Base-by-base conservation (phyloP, 2,329 filamentous ascomycete genomes). In the Magnaporthiopsis rhizophila region DNA sequence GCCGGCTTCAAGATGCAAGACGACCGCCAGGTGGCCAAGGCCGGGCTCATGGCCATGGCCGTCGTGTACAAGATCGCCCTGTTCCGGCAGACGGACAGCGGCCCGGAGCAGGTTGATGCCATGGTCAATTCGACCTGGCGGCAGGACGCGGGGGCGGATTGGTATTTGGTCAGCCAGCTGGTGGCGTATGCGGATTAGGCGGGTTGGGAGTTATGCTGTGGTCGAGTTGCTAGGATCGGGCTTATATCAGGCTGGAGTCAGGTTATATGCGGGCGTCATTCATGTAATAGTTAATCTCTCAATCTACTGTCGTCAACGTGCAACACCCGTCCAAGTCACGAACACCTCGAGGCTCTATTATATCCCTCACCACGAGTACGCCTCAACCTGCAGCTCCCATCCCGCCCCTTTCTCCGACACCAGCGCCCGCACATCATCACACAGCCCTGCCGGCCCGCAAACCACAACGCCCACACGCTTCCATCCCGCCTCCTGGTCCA, bases 381-480 rank as follows among this genome's bases (percentile, higher is more conserved):
- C 65, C 26, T 68, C 66, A 7, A 70, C 68, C 66, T 69, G 66
- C 13, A 69, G 59, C 65, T 66, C 36, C 68, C 59, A 67, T 66
- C 28, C 34, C 61, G 2, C 50, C 58, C 15, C 21, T 18, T 30
- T 12, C 21, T n/a, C 64, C 0, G 62, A 65, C 28, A 79, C 75
- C 4, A 68, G 66, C 9, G 68, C 69, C 57, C 78, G 69, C 6
- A 75, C 76, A 65, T 77, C 74, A 64, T 80, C 78, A 60, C 76
- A 77, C 62, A 81, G 69, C 1, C 70, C 72, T 0, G 69, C 72
- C 1, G 78, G 78, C n/a, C 78, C 78, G 59, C 72, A 79, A 1
- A 76, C 77, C 0, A 80, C 71, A 2, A 80, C 75, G 0, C 71
- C 76, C 58, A 77, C 68, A 65, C 67, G 71, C 8, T 65, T 65